A percentile compares a stretch with the other conserved stretches of the same genome.
These are phyloP conservation scores for Blastomyces emzantsi DNA, from an alignment of 2,329 filamentous ascomycete species.

Conservation along the genomic window DNA sequence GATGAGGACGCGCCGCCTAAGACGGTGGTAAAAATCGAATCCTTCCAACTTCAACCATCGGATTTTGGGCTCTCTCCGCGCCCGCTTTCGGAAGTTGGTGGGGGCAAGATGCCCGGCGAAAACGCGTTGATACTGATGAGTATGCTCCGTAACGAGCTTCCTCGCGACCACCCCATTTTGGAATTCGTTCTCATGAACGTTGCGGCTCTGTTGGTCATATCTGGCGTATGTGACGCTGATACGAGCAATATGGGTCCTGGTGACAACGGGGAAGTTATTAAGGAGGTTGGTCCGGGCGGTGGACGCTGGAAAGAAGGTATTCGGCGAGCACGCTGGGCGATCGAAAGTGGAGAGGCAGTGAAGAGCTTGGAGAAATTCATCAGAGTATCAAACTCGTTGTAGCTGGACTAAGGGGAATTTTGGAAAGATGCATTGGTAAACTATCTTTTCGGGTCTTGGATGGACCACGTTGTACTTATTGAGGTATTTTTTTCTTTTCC, in stretches of 20 bases:
- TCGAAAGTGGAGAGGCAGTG: conserved; percentile 79
- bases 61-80: conserved; percentile 79
- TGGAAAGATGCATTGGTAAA: neutral
- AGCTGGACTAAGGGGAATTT: conserved; percentile 12
- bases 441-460: neutral
- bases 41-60: conserved; percentile 68
- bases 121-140: conserved; percentile 77
- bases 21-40: conserved; percentile 53
- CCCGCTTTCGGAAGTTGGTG: conserved; percentile 66
- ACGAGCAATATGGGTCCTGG: conserved; percentile 68
- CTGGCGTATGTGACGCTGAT: conserved; percentile 79
- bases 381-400: conserved; percentile 58
- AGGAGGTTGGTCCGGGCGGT: conserved; percentile 73
- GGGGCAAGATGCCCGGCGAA: conserved; percentile 74
- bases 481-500: neutral
- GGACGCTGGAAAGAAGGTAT: conserved; percentile 94
- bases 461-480: neutral
- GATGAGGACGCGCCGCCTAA: conserved; percentile 33
- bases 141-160: conserved; percentile 64
- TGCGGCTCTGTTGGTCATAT: conserved; percentile 74
- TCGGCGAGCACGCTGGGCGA: conserved; percentile 74
- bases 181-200: conserved; percentile 95
- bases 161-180: conserved; percentile 70
- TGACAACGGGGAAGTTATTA: conserved; percentile 71
- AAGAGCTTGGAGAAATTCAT: conserved; percentile 77